These are phyloP conservation scores for Globisporangium irregulare DNA, from an alignment of 352 stramenopile species.

Conservation along the genomic window DNA sequence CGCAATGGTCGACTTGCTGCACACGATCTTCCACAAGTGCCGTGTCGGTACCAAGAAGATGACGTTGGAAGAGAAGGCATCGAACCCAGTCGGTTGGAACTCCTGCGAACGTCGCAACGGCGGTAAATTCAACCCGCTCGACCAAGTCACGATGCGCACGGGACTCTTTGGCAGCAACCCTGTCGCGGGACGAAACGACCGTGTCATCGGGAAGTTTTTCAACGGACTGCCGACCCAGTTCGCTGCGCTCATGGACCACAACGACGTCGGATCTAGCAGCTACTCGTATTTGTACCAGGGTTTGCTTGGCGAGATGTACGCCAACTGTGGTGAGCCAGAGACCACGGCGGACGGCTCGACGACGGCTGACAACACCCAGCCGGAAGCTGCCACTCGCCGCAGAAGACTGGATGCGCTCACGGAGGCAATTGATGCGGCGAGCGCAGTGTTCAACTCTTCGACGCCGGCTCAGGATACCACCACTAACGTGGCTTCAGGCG, in stretches of 20 bases:
- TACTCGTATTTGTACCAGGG: conserved; percentile 15
- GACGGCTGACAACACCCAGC: neutral
- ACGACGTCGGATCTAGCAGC: conserved; percentile 14
- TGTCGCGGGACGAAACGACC: conserved; percentile 8
- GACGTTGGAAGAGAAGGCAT: conserved; percentile 27
- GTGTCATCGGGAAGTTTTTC: conserved; percentile 46
- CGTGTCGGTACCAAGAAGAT: conserved; percentile 24
- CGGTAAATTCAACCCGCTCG: conserved; percentile 5
- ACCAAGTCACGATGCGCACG: conserved; percentile 27
- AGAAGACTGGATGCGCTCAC: conserved; percentile 3
- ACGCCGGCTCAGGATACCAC: neutral
- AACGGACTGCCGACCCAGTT: conserved; percentile 36
- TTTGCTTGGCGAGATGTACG: conserved; percentile 14
- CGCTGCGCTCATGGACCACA: conserved; percentile 15
- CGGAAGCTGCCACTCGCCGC: neutral
- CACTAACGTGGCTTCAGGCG: conserved; percentile 3
- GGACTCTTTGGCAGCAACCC: conserved; percentile 28
- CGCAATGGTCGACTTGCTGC: conserved; percentile 39
- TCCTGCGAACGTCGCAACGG: conserved; percentile 17
- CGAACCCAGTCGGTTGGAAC: conserved; percentile 18
- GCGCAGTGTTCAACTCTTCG: conserved; percentile 6
- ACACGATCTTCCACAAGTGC: conserved; percentile 61
- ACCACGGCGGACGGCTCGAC: neutral
- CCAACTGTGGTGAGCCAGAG: conserved; percentile 7
- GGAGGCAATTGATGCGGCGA: neutral